Conservation (phyloP, 371 early-diverging fungal species). For the Actinomortierella ambigua region DNA sequence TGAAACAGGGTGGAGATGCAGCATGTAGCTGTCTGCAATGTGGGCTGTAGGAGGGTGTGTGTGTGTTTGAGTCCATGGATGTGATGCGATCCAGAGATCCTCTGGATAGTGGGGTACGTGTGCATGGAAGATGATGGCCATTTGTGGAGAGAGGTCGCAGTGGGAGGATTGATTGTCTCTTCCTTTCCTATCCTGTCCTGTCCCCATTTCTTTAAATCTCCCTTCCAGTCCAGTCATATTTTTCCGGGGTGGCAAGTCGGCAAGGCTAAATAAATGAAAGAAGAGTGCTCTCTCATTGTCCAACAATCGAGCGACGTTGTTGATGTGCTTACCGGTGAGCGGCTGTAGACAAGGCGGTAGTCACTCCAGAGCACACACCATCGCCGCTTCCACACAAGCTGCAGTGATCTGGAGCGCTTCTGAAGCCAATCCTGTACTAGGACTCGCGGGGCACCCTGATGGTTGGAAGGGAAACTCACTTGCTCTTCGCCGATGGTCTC, state of each 20-base stretch:
- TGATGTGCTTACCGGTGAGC: constrained; percentile 30
- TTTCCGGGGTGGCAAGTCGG: neutral
- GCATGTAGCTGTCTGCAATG: no score
- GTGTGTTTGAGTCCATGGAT: constrained; percentile 1
- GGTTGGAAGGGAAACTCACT: no score
- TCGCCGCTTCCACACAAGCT: constrained; percentile 43
- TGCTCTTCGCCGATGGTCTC: no score
- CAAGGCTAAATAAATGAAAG: neutral
- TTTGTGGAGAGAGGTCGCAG: no score
- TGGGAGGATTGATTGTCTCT: no score
- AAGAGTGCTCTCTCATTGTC: neutral
- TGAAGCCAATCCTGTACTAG: constrained; percentile 45
- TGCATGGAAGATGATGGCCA: no score
- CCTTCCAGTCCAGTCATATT: neutral
- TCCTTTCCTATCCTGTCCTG: neutral
- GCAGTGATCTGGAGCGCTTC: constrained; percentile 33
- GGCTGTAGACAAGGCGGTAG: constrained; percentile 18
- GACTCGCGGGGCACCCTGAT: neutral
- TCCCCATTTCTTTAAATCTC: no score
- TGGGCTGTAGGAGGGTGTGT: neutral
- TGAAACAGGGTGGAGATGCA: no score
- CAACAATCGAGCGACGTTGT: neutral
- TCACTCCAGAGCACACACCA: constrained; percentile 46
- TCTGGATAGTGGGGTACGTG: neutral
- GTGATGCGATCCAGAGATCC: no score